These are phyloP conservation scores for Leishmania lainsoni DNA, from an alignment of 208 protist species.

Conservation along the genomic window DNA sequence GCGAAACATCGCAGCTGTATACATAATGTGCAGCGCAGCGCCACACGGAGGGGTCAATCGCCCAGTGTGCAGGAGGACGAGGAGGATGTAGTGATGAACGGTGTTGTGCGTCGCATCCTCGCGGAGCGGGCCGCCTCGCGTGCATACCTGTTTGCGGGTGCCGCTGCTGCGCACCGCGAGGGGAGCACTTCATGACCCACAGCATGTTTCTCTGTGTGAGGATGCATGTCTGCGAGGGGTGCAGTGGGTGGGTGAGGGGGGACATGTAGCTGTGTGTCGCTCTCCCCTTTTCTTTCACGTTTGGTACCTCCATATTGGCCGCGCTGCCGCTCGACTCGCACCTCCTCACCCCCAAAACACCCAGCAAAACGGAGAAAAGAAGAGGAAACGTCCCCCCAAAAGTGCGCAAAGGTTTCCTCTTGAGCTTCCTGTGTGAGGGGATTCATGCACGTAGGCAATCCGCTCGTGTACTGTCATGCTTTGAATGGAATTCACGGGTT, in stretches of 20 bases:
- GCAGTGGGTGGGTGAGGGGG: too few relatives aligned
- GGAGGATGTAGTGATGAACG: neutral
- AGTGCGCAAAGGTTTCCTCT: neutral
- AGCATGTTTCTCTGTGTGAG: neutral
- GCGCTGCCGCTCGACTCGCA: neutral
- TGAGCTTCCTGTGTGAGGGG: neutral
- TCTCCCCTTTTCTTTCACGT: neutral
- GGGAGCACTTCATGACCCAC: neutral
- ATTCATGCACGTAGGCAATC: neutral
- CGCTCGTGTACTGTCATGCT: neutral
- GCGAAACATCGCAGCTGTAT: neutral
- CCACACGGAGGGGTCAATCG: neutral
- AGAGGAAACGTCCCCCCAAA: neutral
- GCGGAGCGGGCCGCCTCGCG: constrained; percentile 9
- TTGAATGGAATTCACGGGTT: neutral
- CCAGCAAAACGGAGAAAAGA: neutral
- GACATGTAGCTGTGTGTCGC: neutral
- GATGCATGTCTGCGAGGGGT: neutral
- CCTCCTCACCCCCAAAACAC: neutral
- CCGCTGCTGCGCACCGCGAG: neutral
- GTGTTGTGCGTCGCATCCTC: neutral
- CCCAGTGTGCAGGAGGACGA: neutral
- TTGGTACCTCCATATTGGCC: neutral
- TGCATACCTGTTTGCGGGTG: constrained; percentile 1
- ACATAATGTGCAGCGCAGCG: neutral